Conservation (phyloP, 2,329 filamentous ascomycete species). For the Aspergillus sp. region DNA sequence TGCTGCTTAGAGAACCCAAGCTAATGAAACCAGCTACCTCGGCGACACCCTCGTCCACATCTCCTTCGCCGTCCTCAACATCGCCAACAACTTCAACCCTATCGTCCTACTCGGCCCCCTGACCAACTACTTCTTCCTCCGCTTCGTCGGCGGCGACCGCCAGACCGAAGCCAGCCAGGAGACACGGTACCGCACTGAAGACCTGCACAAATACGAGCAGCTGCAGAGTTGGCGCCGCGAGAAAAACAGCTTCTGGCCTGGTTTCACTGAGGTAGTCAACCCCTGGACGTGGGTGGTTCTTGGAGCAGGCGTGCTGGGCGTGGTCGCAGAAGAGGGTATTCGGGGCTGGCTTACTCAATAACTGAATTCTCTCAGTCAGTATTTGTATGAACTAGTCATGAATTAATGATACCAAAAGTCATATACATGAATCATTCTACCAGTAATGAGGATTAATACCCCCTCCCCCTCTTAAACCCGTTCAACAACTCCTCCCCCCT, state of each 20-base stretch:
- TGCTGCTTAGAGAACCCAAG: neutral
- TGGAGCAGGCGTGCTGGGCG: slow-evolving; percentile 53
- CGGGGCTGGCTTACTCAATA: slow-evolving; percentile 13
- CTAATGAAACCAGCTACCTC: slow-evolving; percentile 54
- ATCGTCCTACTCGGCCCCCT: slow-evolving; percentile 58
- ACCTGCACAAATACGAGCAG: slow-evolving; percentile 56
- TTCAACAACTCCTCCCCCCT: slow-evolving; percentile 62
- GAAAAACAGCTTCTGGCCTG: slow-evolving; percentile 65
- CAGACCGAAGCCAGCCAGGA: slow-evolving; percentile 57
- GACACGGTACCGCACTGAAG: slow-evolving; percentile 54
- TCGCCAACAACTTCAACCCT: slow-evolving; percentile 57
- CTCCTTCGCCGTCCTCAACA: slow-evolving; percentile 61
- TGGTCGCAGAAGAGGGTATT: slow-evolving; percentile 48
- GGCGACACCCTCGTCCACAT: slow-evolving; percentile 61
- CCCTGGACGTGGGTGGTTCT: slow-evolving; percentile 59
- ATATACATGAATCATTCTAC: neutral
- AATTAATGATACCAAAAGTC: neutral
- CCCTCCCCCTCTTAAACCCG: slow-evolving; percentile 60
- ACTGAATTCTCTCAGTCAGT: neutral
- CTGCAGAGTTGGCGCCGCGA: slow-evolving; percentile 55
- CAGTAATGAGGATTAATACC: slow-evolving; percentile 52
- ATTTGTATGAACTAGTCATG: too few species aligned
- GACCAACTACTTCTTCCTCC: slow-evolving; percentile 61
- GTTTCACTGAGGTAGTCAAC: slow-evolving; percentile 52
- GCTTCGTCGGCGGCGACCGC: slow-evolving; percentile 59